phyloP scores from a whole-genome alignment of 192 early-diverging fungal species.

The Chytriomyces sp. region DNA sequence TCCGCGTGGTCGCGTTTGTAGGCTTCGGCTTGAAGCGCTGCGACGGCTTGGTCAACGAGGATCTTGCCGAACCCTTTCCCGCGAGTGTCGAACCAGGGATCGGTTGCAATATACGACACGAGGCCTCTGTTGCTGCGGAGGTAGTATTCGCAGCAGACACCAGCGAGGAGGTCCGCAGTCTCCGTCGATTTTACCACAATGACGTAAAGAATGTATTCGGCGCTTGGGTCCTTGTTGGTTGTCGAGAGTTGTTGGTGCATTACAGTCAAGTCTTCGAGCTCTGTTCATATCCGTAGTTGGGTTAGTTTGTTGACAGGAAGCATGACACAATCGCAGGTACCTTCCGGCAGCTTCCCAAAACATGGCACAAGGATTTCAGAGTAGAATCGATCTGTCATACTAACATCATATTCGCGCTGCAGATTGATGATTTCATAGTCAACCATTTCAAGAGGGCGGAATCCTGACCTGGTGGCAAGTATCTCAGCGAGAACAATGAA shows the following conservation, averaged over 20 bases:
- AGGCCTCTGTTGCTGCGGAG: not conserved
- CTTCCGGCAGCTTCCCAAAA: too few relatives aligned
- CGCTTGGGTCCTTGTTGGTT: not conserved
- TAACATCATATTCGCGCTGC: too few relatives aligned
- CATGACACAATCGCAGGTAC: too few relatives aligned
- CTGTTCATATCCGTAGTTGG: not conserved
- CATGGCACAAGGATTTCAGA: too few relatives aligned
- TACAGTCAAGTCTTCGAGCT: not conserved
- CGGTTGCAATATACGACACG: not conserved
- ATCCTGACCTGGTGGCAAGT: too few relatives aligned
- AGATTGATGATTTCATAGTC: too few relatives aligned
- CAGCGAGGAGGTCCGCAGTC: not conserved
- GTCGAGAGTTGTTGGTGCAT: not conserved
- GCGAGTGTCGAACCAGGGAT: not conserved
- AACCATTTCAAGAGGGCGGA: too few relatives aligned
- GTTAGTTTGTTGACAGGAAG: too few relatives aligned
- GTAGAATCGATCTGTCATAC: too few relatives aligned
- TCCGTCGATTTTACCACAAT: not conserved
- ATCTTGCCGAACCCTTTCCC: not conserved
- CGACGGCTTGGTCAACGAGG: not conserved
- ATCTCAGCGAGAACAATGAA: too few relatives aligned
- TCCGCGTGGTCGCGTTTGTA: not conserved
- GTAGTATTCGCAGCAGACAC: conserved; percentile 9
- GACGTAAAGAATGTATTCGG: not conserved
- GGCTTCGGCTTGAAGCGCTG: not conserved